phyloP scores from a whole-genome alignment of 805 yeast genomes.

The Cyberlindnera lachancei region DNA sequence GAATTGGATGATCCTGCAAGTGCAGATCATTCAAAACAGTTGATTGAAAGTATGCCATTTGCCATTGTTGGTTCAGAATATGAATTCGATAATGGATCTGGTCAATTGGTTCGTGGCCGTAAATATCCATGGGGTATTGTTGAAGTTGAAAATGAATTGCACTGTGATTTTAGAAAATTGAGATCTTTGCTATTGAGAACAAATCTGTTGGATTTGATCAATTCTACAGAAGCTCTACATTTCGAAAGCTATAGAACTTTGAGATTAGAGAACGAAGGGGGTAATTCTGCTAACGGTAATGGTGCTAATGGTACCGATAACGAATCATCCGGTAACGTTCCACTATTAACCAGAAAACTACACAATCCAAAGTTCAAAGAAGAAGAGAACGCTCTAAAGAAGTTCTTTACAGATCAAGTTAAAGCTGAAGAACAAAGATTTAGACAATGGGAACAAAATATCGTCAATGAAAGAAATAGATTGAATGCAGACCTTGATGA shows the following conservation, averaged over 20 bases:
- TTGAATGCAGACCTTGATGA: slow-evolving; percentile 90
- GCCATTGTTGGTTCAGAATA: slow-evolving; percentile 76
- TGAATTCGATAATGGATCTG: slow-evolving; percentile 55
- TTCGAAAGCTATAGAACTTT: slow-evolving; percentile 72
- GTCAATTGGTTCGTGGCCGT: slow-evolving; percentile 66
- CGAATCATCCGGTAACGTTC: slow-evolving; percentile 26
- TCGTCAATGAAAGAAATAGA: slow-evolving; percentile 90
- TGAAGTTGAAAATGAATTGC: slow-evolving; percentile 79
- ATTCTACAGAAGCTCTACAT: slow-evolving; percentile 74
- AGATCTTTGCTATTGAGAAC: slow-evolving; percentile 75
- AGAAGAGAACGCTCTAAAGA: slow-evolving; percentile 90
- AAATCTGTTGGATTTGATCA: slow-evolving; percentile 73
- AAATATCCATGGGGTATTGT: slow-evolving; percentile 88
- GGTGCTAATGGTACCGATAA: too few species aligned
- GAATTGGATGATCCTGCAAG: slow-evolving; percentile 69
- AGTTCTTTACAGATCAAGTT: slow-evolving; percentile 93
- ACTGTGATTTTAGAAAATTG: slow-evolving; percentile 78
- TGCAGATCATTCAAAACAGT: slow-evolving; percentile 71
- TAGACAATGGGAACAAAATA: slow-evolving; percentile 97
- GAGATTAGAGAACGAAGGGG: slow-evolving; percentile 49
- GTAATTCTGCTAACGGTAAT: too few species aligned
- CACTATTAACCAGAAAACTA: slow-evolving; percentile 40
- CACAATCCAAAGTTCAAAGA: slow-evolving; percentile 92
- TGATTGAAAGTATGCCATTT: slow-evolving; percentile 82
- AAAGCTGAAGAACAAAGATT: slow-evolving; percentile 95